Base-by-base conservation (phyloP, 2,329 filamentous ascomycete species). In the Fusarium albosuccineum region DNA sequence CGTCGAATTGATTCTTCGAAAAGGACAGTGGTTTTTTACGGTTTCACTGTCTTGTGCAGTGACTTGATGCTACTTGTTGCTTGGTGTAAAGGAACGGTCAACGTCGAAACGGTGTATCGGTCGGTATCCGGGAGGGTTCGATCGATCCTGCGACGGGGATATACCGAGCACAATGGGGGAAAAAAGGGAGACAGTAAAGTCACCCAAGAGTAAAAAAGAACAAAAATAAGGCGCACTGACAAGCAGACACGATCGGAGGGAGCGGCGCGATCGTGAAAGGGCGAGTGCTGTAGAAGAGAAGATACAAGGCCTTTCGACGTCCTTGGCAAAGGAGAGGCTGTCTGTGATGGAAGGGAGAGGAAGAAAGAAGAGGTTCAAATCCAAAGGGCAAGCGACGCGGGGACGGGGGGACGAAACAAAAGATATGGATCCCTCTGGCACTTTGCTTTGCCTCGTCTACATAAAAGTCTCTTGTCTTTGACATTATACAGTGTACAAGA, bases 141-240 rank as follows among this genome's bases (percentile, higher is more conserved):
- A 73, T 74, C 72, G 71, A 67, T 74, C 72, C 72, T 74, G 71
- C 72, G 72, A 74, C 69, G 68, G 61, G 64, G 60, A 46, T 60
- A 65, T 73, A 69, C 68, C 56, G 64, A 68, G 58, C 33, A 49
- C 29, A 46, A 48, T 22, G 22, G 22, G 22, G 22, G 27, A 54
- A 40, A 48, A 57, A 51, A 50, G 52, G 56, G 53, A n/a, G 48
- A 49, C 22, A 6, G 44, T 41, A 14, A 39, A 58, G 52, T 66
- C 55, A 66, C 34, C 45, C 44, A 57, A 56, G 42, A 45, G 51
- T 17, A 56, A 42, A 57, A 36, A 42, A 37, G 51, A 34, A 40
- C 6, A 62, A 66, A 52, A 62, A 54, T 57, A 57, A 64, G 56
- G 59, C 63, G 62, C 69, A 61, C 68, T 62, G 56, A 48, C 39